Base-by-base conservation (phyloP, 345 rosid genomes). In the Nasturtium officinale region DNA sequence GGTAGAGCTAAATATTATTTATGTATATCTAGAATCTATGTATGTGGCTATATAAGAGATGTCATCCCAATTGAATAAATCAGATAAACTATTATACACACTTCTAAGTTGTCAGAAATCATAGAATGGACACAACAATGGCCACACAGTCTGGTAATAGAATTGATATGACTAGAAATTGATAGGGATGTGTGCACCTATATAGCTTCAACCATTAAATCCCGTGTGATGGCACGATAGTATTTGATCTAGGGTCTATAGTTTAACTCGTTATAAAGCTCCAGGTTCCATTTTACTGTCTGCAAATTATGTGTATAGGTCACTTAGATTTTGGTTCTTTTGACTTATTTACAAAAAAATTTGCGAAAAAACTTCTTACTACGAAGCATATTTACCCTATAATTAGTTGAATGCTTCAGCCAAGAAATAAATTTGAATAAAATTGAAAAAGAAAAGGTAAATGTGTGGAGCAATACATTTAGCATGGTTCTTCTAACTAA, bases 401-500 rank as follows among this genome's bases (percentile, higher is more conserved):
- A 38, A 38, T 38, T 38, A 40, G 45, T 40, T 40, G 45, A 40
- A 12, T 40, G n/a, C 45, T 38, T 40, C 2, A 5, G 6, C n/a
- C n/a, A 48, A 59, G 0, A n/a, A 35, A 10, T 60, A 60, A 35
- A 1, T 43, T 23, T 23, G 9, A 47, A 38, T 9, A 37, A 61
- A 17, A 23, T 25, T 10, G 38, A 61, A 25, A 38, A 28, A 17
- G 12, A 25, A 58, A 59, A 21, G 17, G 76, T 61, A 17, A 35
- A 7, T 20, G 35, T 28, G 61, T 57, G 53, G 28, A 66, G 16
- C 57, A 56, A 67, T 61, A 38, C 72, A 67, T 59, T 48, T 67
- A 7, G 52, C 68, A 45, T 59, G 73, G 10, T 20, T 43, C 25
- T 58, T 67, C 53, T 50, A 74, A 58, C 67, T 37, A 74, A 37